phyloP scores from a whole-genome alignment of 129 eudicot species.

The Saposhnikovia divaricata region DNA sequence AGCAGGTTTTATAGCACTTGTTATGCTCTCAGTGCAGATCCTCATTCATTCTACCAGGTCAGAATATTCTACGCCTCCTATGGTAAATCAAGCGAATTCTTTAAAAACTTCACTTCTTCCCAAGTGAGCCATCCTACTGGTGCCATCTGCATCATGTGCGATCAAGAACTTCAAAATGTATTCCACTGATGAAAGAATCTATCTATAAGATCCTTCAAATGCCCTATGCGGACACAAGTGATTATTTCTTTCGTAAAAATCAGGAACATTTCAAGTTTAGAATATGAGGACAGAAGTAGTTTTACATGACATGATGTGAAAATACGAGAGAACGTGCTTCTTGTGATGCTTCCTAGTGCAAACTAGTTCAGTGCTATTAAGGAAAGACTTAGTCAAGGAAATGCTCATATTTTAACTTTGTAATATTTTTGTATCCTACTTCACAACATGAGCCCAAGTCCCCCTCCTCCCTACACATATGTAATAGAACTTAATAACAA shows the following conservation, averaged over 20 bases:
- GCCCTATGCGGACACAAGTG: not conserved
- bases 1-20: slow-evolving; percentile 35
- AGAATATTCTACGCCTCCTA: slow-evolving; percentile 44
- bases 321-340: not conserved
- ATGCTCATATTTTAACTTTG: not conserved
- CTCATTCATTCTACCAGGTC: slow-evolving; percentile 57
- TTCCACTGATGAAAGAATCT: not conserved
- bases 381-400: not conserved
- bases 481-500: not conserved
- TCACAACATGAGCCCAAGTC: not conserved
- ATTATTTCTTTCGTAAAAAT: not conserved
- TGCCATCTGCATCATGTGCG: not conserved
- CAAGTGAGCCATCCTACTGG: slow-evolving; percentile 3
- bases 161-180: not conserved
- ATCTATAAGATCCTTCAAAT: not conserved
- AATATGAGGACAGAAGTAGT: not conserved
- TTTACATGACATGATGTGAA: not conserved
- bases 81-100: slow-evolving; percentile 21
- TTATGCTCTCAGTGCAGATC: slow-evolving; percentile 53
- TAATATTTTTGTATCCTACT: not conserved
- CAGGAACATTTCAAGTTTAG: not conserved
- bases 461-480: not conserved
- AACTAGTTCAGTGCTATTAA: not conserved
- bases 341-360: not conserved
- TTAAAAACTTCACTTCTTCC: slow-evolving; percentile 49